These are phyloP conservation scores for Talaromyces sp. DNA, from an alignment of 2,329 filamentous ascomycete genomes.

Conservation along the genomic window DNA sequence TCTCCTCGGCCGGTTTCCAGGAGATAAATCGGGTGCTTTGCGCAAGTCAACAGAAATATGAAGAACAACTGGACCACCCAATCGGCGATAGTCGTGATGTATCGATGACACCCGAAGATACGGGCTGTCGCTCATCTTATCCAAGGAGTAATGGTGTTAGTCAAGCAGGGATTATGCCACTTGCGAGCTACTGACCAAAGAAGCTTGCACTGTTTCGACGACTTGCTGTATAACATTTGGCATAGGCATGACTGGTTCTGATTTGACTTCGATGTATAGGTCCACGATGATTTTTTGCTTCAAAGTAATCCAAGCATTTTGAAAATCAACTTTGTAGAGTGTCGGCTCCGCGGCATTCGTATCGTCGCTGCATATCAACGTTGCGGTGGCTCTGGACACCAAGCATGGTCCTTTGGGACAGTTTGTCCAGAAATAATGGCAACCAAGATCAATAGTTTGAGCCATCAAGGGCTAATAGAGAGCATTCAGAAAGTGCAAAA, in stretches of 20 bases:
- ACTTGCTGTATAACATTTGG: constrained; percentile 10
- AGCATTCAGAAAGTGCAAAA: background rate
- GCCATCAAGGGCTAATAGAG: constrained; percentile 3
- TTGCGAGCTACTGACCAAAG: constrained; percentile 1
- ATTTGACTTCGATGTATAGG: constrained; percentile 4
- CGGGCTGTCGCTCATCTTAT: background rate
- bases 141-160: background rate
- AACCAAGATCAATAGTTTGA: constrained; percentile 15
- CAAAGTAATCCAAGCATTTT: constrained; percentile 4
- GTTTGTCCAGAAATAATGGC: background rate
- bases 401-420: constrained; percentile 4
- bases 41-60: constrained; percentile 6
- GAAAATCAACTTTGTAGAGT: background rate
- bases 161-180: background rate
- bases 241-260: background rate
- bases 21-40: constrained; percentile 9
- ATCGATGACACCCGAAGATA: constrained; percentile 5
- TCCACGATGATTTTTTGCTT: constrained; percentile 11
- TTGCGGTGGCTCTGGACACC: constrained; percentile 15
- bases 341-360: too few species aligned
- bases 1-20: background rate
- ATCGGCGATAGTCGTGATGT: constrained; percentile 3
- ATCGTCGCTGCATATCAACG: constrained; percentile 1
- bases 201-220: constrained; percentile 8
- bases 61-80: background rate